Evolutionary conservation across 306 rosid genomes (phyloP), one percentile per base, ranked within the genome.

Genomic region (Astragalus membranaceus): DNA sequence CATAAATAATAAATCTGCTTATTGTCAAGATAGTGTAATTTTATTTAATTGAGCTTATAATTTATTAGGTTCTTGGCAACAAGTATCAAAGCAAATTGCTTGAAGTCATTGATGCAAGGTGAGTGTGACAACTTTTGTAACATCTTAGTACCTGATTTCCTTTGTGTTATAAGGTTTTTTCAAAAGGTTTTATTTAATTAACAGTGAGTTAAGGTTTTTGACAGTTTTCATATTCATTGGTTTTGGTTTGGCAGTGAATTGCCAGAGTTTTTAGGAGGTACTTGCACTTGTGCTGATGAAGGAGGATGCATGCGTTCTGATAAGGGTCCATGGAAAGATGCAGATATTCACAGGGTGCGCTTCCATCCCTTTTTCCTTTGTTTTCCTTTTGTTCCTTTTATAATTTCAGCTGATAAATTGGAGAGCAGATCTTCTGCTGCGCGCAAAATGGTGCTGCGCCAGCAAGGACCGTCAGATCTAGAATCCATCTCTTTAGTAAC

Each of bases 251-350:
- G 61, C 83, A 93, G 98, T 52, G 96, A 90, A 81, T 82, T 93
- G 87, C 98, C 98, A 10, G 96, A 93, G 30, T 90, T 90, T 79
- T 80, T 93, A 8, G 98, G 98, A 48, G 98, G 98, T 62, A 71
- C 84, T 55, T 93, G 98, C 58, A 87, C 89, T 52, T 93, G 98
- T 69, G 81, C 98, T 60, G 89, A 88, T 74, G 83, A 90, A 49
- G 97, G 98, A 69, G 98, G 97, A 13, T 93, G 98, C 81, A 81
- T 90, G 97, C 88, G 79, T 74, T 88, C 98, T 65, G 97, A 93
- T 57, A 93, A 87, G 80, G 98, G 96, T 56, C 97, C 98, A 30
- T 93, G 98, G 98, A 93, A 90, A 77, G 89, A 93, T 67, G 61
- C 59, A 11, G 85, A 82, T 37, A 81, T 93, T 43, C 12, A 88